Evolutionary conservation across 1,284 basidiomycete genomes (phyloP).

Genomic region (Cryptococcus hybrid): DNA sequence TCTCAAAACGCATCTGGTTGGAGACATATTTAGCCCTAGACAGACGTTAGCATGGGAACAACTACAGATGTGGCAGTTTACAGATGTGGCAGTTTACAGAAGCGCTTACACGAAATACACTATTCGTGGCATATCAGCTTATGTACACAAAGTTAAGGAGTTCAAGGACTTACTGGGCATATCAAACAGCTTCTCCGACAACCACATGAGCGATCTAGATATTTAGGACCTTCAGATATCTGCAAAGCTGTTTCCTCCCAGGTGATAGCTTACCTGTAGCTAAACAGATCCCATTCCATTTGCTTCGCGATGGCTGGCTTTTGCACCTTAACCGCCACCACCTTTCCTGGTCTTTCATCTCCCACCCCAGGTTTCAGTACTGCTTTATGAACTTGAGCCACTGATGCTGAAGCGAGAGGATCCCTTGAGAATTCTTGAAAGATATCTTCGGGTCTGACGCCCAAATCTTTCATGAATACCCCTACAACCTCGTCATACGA

Average conservation of each 20-base stretch:
- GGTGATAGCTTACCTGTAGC: slow-evolving; percentile 34
- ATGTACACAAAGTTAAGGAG: not conserved
- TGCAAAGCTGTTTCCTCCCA: not conserved
- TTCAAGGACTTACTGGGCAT: slow-evolving; percentile 41
- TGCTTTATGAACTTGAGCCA: slow-evolving; percentile 85
- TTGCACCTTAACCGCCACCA: slow-evolving; percentile 88
- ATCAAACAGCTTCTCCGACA: slow-evolving; percentile 46
- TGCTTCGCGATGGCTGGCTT: slow-evolving; percentile 82
- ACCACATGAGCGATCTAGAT: slow-evolving; percentile 40
- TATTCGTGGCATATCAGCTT: slow-evolving; percentile 12
- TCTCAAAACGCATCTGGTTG: slow-evolving; percentile 73
- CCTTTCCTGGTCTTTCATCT: slow-evolving; percentile 22
- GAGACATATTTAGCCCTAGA: slow-evolving; percentile 67
- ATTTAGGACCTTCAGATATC: not conserved
- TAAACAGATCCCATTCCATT: slow-evolving; percentile 72
- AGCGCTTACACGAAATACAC: slow-evolving; percentile 46
- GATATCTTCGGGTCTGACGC: slow-evolving; percentile 63
- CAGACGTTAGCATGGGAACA: not conserved
- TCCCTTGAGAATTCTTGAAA: slow-evolving; percentile 73
- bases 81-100: not conserved
- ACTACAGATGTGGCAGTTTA: no score
- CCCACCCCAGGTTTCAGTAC: slow-evolving; percentile 54
- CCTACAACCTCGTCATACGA: slow-evolving; percentile 65
- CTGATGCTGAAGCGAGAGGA: slow-evolving; percentile 78
- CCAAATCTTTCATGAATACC: slow-evolving; percentile 65